A percentile compares a stretch with the other conserved stretches of the same genome.
These are phyloP conservation scores for Periglandula ipomoeae DNA, from an alignment of 2,329 filamentous ascomycete genomes.

Conservation along the genomic window DNA sequence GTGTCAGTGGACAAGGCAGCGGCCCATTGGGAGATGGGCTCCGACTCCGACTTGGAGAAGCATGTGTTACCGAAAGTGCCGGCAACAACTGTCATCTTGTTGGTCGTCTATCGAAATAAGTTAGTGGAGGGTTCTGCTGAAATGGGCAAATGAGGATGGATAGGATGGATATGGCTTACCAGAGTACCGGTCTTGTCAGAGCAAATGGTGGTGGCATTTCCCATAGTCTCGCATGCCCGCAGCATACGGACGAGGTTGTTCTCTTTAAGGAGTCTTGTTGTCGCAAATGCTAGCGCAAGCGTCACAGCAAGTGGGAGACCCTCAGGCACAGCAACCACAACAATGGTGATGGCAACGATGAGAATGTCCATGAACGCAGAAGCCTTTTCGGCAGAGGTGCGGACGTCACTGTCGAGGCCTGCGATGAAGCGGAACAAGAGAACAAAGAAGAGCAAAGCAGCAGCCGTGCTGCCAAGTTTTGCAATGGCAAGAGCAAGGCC, in stretches of 20 bases:
- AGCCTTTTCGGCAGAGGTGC: no score
- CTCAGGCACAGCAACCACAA: conserved; percentile 59
- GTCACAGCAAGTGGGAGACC: conserved; percentile 59
- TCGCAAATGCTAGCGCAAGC: conserved; percentile 58
- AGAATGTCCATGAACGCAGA: no score
- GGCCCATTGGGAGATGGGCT: conserved; percentile 3
- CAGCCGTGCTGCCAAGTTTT: conserved; percentile 51
- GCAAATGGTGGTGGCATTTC: conserved; percentile 65
- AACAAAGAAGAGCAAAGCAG: conserved; percentile 64
- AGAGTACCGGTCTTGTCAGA: conserved; percentile 47
- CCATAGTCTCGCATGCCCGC: conserved; percentile 64
- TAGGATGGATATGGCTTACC: conserved; percentile 3
- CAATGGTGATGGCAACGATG: no score
- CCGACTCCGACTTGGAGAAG: conserved; percentile 11
- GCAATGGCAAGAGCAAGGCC: conserved; percentile 24
- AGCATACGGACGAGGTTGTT: conserved; percentile 61
- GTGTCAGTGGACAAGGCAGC: conserved; percentile 13
- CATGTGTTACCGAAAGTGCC: conserved; percentile 13
- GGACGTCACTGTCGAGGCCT: conserved; percentile 46
- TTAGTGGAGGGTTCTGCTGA: neutral
- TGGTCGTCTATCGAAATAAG: conserved; percentile 13
- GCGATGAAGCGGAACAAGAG: conserved; percentile 70
- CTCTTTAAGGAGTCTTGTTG: conserved; percentile 59
- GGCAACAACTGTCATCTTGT: conserved; percentile 18
- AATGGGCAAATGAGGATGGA: neutral